Evolutionary conservation across 345 rosid genomes (phyloP), one percentile per base, ranked within the genome.

Genomic region (Eucalyptus shirleyi): DNA sequence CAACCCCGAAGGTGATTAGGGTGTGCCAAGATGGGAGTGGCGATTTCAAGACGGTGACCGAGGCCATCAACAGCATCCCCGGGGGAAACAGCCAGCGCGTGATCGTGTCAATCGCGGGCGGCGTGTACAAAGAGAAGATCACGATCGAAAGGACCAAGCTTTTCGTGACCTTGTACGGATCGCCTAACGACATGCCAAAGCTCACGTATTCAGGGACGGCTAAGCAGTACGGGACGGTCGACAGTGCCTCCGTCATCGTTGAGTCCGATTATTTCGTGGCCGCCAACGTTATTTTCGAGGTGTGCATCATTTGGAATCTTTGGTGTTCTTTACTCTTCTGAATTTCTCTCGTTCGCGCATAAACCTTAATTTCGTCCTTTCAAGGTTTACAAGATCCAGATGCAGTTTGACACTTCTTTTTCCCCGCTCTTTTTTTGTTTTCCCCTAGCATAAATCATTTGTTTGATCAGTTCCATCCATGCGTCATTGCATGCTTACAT

Each of bases 241-340:
- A 94, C 18, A 97, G 98, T 62, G 99, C 98, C 56, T 92, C 94
- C 40, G 60, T 97, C 86, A 92, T 93, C 7, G 94, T 91, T 15
- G 92, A 92, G 69, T 88, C 96, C 32, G 97, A 96, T 87, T 95
- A 93, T 88, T 97, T 97, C 91, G 88, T 93, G 30, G 99, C 95
- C 17, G 83, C 87, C 12, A 96, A 96, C 89, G 15, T 97, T 55
- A 86, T 92, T 67, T 28, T 96, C 59, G 88, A 62, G 94, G 97
- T 96, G 90, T 19, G 53, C 50, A 42, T 81, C 14, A 21, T n/a
- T 15, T 50, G 87, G 16, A 86, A 86, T n/a, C 44, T 9, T n/a
- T 34, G 44, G 32, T 18, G 45, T 5, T 42, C 56, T 77, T 77
- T 11, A 77, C 28, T 40, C 30, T 21, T 77, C 30, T 40, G 85